Base-by-base conservation (phyloP, 2,329 filamentous ascomycete genomes). In the Cladobotryum mycophilum region DNA sequence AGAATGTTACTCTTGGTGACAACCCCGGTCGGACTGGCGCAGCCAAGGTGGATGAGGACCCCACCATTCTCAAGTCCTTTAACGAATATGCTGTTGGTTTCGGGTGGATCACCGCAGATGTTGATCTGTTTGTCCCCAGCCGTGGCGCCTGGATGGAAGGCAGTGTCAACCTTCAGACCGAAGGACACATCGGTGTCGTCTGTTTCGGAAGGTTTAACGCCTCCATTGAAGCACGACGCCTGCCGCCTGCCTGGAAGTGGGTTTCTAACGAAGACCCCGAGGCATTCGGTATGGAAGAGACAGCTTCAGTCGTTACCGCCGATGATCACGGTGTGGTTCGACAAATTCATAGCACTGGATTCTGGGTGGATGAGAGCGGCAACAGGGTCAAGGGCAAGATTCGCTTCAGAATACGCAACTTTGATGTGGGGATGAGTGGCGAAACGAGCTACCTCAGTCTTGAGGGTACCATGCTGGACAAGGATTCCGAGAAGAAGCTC, bases 151-250 rank as follows among this genome's bases (percentile, higher is more conserved):
- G 79, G 68, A 79, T 97, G 63, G 85, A 91, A 58, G 93, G 89
- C 11, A 84, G 79, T 58, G 80, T 96, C 50, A 93, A 92, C 61
- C 75, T 96, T 30, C 89, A 95, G 64, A 92, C 86, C 44, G 88
- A 93, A 59, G 89, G 89, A 6, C 89, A 96, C 63, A 78, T 99
- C 6, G 91, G 92, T 17, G 80, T 96, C 3, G 82, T 95, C 11
- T 93, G 89, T 66, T 91, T 89, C 70, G 92, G 92, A 67, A 82
- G 89, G 57, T 97, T 97, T 76, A 95, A 93, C 59, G 88, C 92
- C 1, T 89, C 86, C 41, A 88, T 99, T 53, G 86, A 92, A 60
- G 78, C 85, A 18, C 81, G 80, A 54, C 78, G 88, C 35, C 74
- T 99, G 14, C 93, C 93, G 0, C 68, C 72, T 13, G 78, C 80